These are phyloP conservation scores for Achaetomium macrosporum DNA, from an alignment of 2,329 filamentous ascomycete genomes.

Conservation along the genomic window DNA sequence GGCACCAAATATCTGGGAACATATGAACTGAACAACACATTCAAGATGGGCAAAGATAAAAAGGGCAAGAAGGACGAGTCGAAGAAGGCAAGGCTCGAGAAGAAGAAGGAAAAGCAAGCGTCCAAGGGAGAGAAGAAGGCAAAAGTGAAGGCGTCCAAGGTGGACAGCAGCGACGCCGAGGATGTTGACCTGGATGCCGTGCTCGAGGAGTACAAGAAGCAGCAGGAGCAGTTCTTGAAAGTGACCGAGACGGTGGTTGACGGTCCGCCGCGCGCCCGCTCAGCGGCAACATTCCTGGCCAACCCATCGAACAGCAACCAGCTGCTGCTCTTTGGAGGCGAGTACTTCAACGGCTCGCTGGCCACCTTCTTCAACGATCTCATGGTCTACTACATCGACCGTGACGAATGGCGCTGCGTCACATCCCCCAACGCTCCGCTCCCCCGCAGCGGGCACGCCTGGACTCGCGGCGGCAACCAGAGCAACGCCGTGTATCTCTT, in stretches of 20 bases:
- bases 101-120: conserved; percentile 72
- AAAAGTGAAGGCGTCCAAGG: conserved; percentile 63
- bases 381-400: conserved; percentile 68
- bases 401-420: conserved; percentile 84
- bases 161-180: conserved; percentile 80
- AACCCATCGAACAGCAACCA: conserved; percentile 83
- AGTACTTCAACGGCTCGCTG: conserved; percentile 88
- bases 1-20: neutral
- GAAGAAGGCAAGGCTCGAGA: conserved; percentile 46
- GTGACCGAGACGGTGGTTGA: conserved; percentile 74
- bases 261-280: conserved; percentile 68
- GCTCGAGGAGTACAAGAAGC: conserved; percentile 84
- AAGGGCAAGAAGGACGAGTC: conserved; percentile 35
- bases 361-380: conserved; percentile 67
- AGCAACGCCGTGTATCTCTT: conserved; percentile 83
- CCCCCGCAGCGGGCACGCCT: conserved; percentile 87
- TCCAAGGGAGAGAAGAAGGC: conserved; percentile 86
- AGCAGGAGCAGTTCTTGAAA: conserved; percentile 91
- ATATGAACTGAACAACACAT: neutral
- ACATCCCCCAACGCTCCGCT: conserved; percentile 88
- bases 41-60: conserved; percentile 42
- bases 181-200: conserved; percentile 91
- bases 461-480: conserved; percentile 80
- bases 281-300: conserved; percentile 75
- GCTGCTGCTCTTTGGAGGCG: conserved; percentile 85